phyloP scores from a whole-genome alignment of 2,329 filamentous ascomycete species.

The Scedosporium aurantiacum region DNA sequence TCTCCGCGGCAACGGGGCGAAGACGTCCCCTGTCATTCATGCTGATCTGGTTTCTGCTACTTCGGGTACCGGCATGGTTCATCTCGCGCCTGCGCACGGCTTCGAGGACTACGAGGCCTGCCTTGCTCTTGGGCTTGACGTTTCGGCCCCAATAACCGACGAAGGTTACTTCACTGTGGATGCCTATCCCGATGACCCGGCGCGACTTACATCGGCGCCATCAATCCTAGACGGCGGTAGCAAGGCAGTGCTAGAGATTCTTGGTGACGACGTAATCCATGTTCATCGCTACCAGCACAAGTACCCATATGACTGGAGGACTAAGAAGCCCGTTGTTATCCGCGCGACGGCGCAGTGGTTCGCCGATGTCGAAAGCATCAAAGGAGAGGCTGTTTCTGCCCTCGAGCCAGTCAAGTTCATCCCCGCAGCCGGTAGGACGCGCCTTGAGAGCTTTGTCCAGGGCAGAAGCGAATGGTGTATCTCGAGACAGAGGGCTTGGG shows the following conservation, averaged over 20 bases:
- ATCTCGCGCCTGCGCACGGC: constrained; percentile 87
- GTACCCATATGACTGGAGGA: constrained; percentile 96
- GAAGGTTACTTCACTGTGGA: constrained; percentile 70
- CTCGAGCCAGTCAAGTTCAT: constrained; percentile 67
- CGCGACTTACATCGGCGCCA: constrained; percentile 53
- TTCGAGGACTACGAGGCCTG: constrained; percentile 93
- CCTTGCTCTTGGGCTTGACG: constrained; percentile 55
- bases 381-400: constrained; percentile 57
- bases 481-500: constrained; percentile 90
- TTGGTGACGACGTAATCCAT: constrained; percentile 55
- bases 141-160: constrained; percentile 74
- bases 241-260: constrained; percentile 55
- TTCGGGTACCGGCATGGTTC: constrained; percentile 92
- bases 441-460: constrained; percentile 76
- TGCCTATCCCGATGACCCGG: constrained; percentile 61
- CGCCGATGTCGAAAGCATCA: constrained; percentile 78
- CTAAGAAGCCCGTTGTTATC: constrained; percentile 83
- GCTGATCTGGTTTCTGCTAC: constrained; percentile 82
- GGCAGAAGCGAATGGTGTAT: constrained; percentile 96
- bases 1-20: constrained; percentile 48
- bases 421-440: constrained; percentile 59
- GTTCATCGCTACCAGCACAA: constrained; percentile 72
- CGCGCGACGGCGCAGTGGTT: constrained; percentile 97
- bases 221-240: constrained; percentile 62
- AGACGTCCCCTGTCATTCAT: constrained; percentile 59